These are phyloP conservation scores for Phlegmacium glaucopus DNA, from an alignment of 768 basidiomycete species.

Conservation along the genomic window DNA sequence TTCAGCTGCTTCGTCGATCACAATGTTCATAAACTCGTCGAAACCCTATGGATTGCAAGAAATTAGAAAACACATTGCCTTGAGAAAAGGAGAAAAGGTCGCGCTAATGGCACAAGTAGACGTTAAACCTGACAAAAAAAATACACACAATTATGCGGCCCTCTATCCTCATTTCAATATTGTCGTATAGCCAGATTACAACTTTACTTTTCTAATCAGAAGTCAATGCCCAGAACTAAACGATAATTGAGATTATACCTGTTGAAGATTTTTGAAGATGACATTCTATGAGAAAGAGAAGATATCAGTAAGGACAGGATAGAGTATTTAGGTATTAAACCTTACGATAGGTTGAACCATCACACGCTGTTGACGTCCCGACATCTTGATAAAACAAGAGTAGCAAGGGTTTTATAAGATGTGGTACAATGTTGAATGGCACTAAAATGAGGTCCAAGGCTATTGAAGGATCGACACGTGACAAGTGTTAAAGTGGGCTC, in stretches of 20 bases:
- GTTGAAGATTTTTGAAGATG: slow-evolving; percentile 96
- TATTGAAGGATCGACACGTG: slow-evolving; percentile 18
- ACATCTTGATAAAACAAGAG: slow-evolving; percentile 55
- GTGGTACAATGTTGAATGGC: slow-evolving; percentile 9
- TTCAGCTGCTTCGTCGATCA: slow-evolving; percentile 91
- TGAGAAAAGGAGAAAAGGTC: neutral
- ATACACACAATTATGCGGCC: slow-evolving; percentile 88
- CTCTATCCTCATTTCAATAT: slow-evolving; percentile 94
- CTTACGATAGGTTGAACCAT: slow-evolving; percentile 99
- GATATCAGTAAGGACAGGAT: slow-evolving; percentile 1
- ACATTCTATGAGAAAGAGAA: slow-evolving; percentile 61
- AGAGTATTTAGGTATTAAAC: slow-evolving; percentile 1
- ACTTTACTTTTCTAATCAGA: slow-evolving; percentile 71
- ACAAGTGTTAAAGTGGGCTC: slow-evolving; percentile 16
- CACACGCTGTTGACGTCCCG: slow-evolving; percentile 90
- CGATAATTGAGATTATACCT: slow-evolving; percentile 38
- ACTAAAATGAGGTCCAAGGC: slow-evolving; percentile 14
- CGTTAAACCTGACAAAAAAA: neutral
- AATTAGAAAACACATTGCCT: slow-evolving; percentile 3
- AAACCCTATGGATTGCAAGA: slow-evolving; percentile 67
- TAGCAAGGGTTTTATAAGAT: slow-evolving; percentile 7
- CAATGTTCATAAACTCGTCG: slow-evolving; percentile 99
- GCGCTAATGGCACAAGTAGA: neutral
- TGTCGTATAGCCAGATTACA: slow-evolving; percentile 95
- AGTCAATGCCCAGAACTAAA: neutral